Evolutionary conservation across 2,329 filamentous ascomycete genomes (phyloP), one percentile per base, ranked within the genome.

Genomic region (Lachnellula subtilissima): DNA sequence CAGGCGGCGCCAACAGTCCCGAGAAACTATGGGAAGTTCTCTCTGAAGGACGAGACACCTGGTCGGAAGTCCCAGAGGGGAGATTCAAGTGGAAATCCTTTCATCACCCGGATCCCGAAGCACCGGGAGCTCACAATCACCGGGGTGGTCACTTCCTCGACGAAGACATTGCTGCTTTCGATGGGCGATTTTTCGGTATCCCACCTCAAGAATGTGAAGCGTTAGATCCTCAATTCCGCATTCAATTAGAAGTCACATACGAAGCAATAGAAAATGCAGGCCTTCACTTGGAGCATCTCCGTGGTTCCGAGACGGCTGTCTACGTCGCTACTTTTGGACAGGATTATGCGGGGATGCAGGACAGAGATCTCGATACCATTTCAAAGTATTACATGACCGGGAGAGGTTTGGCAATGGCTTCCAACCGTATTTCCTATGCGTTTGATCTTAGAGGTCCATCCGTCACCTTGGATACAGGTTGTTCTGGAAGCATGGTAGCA

Each of bases 401-500:
- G 8, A 17, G 15, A 15, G 37, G 15, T 17, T 9, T 40, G 5
- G 37, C 37, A 17, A n/a, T 54, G 4, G 12, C 52, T 9, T 22
- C 48, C 17, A 72, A 72, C 39, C 62, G 70, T 0, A 51, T 68
- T 0, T 68, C 66, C 2, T 70, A 72, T 36, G 69, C 71, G 32
- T 68, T 68, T 17, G 63, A 70, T 39, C 50, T 73, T 3, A 65
- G 57, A 3, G 71, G 71, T 0, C 71, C 70, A 68, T 80, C 46
- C 71, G 65, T 0, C n/a, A 58, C 32, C 15, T 67, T 40, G 14
- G 80, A 84, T 50, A 83, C 81, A 0, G 81, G 78, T 25, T 84
- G 81, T 65, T 82, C 79, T 39, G 77, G 76, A 4, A 79, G 78
- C 48, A 70, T 84, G 17, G 76, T 82, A 4, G 76, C 77, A 0